Percentiles rank a stretch among this genome's conserved stretches.
Conservation (phyloP, 306 rosid genomes). For the Begonia fuchsioides region DNA sequence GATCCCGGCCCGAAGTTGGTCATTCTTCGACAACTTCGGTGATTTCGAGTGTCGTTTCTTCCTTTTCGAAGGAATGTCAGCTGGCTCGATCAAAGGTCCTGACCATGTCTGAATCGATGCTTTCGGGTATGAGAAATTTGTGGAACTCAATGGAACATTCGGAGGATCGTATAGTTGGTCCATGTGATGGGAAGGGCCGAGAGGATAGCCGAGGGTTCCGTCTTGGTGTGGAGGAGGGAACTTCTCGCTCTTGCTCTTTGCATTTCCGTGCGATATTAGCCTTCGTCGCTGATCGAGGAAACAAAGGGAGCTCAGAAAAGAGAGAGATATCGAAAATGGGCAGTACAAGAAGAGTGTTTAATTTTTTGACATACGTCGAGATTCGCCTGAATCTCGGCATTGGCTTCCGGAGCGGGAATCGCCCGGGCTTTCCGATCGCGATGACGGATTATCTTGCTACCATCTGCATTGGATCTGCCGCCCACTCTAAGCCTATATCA, state of each 20-base stretch:
- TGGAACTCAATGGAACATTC: slow-evolving; percentile 77
- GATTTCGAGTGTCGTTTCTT: slow-evolving; percentile 62
- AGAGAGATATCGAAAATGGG: no score
- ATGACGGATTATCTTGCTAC: slow-evolving; percentile 64
- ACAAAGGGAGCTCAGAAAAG: slow-evolving; percentile 3
- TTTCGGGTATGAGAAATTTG: slow-evolving; percentile 65
- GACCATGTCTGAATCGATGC: slow-evolving; percentile 84
- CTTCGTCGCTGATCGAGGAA: slow-evolving; percentile 58
- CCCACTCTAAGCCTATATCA: slow-evolving; percentile 69
- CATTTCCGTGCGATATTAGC: slow-evolving; percentile 81
- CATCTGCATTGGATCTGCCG: slow-evolving; percentile 66
- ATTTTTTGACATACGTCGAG: slow-evolving; percentile 52
- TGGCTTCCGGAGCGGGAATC: slow-evolving; percentile 77
- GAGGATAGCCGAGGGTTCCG: slow-evolving; percentile 78
- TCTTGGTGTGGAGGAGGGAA: slow-evolving; percentile 99
- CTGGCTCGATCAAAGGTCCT: slow-evolving; percentile 70
- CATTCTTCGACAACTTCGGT: slow-evolving; percentile 35
- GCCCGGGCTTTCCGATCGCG: slow-evolving; percentile 66
- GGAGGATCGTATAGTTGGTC: slow-evolving; percentile 82
- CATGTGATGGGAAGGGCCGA: slow-evolving; percentile 80
- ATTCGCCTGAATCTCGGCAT: slow-evolving; percentile 91
- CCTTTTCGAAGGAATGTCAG: slow-evolving; percentile 38
- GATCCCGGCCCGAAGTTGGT: slow-evolving; percentile 16
- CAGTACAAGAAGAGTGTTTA: neutral
- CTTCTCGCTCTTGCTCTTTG: slow-evolving; percentile 98